These are phyloP conservation scores for Colletotrichum chrysophilum DNA, from an alignment of 2,329 filamentous ascomycete genomes.

Conservation along the genomic window DNA sequence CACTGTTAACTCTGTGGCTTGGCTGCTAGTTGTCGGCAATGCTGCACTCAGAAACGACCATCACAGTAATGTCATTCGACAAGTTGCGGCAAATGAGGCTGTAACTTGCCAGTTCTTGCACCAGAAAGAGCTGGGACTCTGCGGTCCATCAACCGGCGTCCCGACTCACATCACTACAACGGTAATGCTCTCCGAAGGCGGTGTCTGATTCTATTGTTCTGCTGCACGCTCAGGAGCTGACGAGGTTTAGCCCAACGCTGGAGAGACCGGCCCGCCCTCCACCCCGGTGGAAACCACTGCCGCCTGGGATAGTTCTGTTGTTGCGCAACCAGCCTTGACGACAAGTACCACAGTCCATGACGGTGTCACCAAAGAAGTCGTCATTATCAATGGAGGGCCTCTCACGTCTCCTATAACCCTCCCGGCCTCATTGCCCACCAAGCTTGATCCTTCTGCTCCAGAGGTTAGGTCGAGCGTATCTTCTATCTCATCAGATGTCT, in stretches of 20 bases:
- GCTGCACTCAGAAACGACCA: not conserved
- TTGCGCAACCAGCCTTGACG: not conserved
- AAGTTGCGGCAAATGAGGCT: rapidly evolving
- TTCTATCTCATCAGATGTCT: not conserved
- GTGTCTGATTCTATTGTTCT: not conserved
- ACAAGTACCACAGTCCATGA: not conserved
- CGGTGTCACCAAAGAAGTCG: not conserved
- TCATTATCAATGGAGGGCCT: not conserved
- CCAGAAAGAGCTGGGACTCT: not conserved
- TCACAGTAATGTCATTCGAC: not conserved
- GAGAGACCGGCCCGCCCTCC: too few species aligned
- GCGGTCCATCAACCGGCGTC: not conserved
- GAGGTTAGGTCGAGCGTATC: not conserved
- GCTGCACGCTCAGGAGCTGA: not conserved
- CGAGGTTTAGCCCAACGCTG: not conserved
- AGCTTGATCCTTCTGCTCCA: not conserved
- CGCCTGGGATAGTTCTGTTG: not conserved
- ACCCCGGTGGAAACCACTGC: not conserved
- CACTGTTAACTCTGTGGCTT: rapidly evolving
- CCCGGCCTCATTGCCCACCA: not conserved
- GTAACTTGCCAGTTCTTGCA: not conserved
- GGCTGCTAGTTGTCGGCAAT: not conserved
- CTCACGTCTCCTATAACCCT: not conserved
- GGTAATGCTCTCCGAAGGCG: not conserved
- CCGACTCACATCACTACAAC: not conserved